Evolutionary conservation across 495 filamentous ascomycete genomes (phyloP).

Genomic region (Hypomontagnella monticulosa): DNA sequence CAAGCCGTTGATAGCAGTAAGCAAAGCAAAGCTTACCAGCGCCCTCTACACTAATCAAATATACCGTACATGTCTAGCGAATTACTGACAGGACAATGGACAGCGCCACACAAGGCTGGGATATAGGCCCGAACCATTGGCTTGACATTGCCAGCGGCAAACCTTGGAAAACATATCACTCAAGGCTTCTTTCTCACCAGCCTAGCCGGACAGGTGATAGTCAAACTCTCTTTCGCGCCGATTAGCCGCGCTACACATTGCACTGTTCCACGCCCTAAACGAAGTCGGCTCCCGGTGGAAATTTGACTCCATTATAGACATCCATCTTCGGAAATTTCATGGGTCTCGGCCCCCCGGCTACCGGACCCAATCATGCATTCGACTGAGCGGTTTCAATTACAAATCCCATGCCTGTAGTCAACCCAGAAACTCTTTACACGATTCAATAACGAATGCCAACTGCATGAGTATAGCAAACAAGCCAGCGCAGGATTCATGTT

Average conservation of each 20-base stretch:
- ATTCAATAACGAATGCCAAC: constrained; percentile 18
- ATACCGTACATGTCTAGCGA: constrained; percentile 18
- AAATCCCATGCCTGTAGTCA: constrained; percentile 9
- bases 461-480: too few species aligned
- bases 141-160: constrained; percentile 6
- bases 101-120: constrained; percentile 41
- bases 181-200: constrained; percentile 20
- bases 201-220: constrained; percentile 18
- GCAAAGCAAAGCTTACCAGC: constrained; percentile 28
- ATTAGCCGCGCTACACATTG: constrained; percentile 20
- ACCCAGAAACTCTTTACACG: constrained; percentile 12
- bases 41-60: constrained; percentile 21
- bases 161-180: too few species aligned
- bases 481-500: too few species aligned
- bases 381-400: constrained; percentile 14
- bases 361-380: constrained; percentile 17
- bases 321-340: constrained; percentile 30
- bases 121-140: constrained; percentile 38
- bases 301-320: constrained; percentile 27
- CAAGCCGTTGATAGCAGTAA: constrained; percentile 33
- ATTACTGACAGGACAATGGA: constrained; percentile 9
- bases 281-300: constrained; percentile 18
- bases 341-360: constrained; percentile 11
- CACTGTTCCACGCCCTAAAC: constrained; percentile 15
- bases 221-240: constrained; percentile 20